These are phyloP conservation scores for Shiraia sp. DNA, from an alignment of 2,329 filamentous ascomycete genomes.

Conservation along the genomic window DNA sequence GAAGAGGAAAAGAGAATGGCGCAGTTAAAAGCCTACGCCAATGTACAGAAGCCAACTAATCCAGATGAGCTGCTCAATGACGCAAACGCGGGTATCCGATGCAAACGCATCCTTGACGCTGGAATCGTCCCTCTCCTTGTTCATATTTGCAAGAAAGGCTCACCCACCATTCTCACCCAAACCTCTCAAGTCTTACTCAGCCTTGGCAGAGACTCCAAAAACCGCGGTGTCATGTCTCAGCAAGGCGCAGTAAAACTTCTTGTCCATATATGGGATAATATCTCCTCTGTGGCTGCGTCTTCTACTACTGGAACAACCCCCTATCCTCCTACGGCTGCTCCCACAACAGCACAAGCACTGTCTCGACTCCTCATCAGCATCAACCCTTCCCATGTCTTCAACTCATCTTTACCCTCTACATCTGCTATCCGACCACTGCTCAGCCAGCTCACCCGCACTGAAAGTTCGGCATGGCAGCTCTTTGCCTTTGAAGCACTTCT, in stretches of 20 bases:
- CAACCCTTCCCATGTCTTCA: conserved; percentile 83
- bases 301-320: conserved; percentile 46
- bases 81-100: conserved; percentile 73
- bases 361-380: conserved; percentile 85
- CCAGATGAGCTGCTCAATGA: conserved; percentile 75
- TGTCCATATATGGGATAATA: conserved; percentile 68
- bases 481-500: conserved; percentile 89
- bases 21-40: conserved; percentile 92
- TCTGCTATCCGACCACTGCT: conserved; percentile 83
- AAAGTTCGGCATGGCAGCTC: conserved; percentile 67
- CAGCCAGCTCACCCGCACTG: conserved; percentile 70
- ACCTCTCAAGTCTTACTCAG: conserved; percentile 77
- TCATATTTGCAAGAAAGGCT: conserved; percentile 72
- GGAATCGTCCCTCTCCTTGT: conserved; percentile 78
- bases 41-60: conserved; percentile 68
- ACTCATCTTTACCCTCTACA: conserved; percentile 69
- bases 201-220: conserved; percentile 71
- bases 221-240: conserved; percentile 81
- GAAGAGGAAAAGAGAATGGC: conserved; percentile 92
- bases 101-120: conserved; percentile 76
- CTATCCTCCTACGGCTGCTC: conserved; percentile 36
- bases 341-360: conserved; percentile 75
- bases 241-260: conserved; percentile 91
- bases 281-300: conserved; percentile 50
- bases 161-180: conserved; percentile 70